phyloP scores from a whole-genome alignment of 2,329 filamentous ascomycete species.

The Xylariaceae sp. region DNA sequence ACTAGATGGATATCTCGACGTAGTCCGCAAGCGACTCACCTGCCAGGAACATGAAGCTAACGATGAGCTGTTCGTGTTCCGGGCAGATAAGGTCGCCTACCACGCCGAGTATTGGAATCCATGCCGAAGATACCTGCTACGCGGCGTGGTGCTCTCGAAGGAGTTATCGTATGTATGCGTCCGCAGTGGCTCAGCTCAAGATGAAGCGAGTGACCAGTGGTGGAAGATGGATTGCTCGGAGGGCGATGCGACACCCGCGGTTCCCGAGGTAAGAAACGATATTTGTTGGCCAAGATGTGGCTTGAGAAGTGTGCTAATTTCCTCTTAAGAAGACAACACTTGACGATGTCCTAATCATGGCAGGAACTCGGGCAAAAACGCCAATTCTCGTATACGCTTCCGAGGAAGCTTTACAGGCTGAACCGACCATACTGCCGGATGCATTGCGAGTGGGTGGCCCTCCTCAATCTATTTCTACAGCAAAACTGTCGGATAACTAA shows the following conservation, averaged over 20 bases:
- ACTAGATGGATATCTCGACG: slow-evolving; percentile 19
- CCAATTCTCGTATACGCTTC: slow-evolving; percentile 54
- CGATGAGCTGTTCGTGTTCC: slow-evolving; percentile 29
- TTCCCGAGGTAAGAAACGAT: slow-evolving; percentile 44
- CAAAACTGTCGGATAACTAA: slow-evolving; percentile 9
- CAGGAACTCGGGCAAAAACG: slow-evolving; percentile 47
- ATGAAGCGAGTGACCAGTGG: slow-evolving; percentile 48
- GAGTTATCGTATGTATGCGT: slow-evolving; percentile 52
- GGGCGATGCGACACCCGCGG: slow-evolving; percentile 41
- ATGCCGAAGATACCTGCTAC: slow-evolving; percentile 45
- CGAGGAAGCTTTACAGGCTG: slow-evolving; percentile 42
- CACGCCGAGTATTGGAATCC: slow-evolving; percentile 38
- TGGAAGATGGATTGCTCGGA: slow-evolving; percentile 50
- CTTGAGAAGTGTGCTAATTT: slow-evolving; percentile 15
- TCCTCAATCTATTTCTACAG: not conserved
- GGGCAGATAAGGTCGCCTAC: slow-evolving; percentile 23
- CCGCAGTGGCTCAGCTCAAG: slow-evolving; percentile 39
- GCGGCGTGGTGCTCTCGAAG: slow-evolving; percentile 48
- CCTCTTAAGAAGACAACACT: slow-evolving; percentile 44
- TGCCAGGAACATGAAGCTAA: slow-evolving; percentile 31
- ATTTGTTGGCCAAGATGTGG: not conserved
- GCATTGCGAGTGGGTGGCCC: slow-evolving; percentile 34
- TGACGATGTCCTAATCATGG: slow-evolving; percentile 43
- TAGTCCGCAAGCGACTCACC: slow-evolving; percentile 30
- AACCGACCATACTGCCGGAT: slow-evolving; percentile 37